Evolutionary conservation across 495 filamentous ascomycete genomes (phyloP).

Genomic region (Penicillium psychrofluorescens): DNA sequence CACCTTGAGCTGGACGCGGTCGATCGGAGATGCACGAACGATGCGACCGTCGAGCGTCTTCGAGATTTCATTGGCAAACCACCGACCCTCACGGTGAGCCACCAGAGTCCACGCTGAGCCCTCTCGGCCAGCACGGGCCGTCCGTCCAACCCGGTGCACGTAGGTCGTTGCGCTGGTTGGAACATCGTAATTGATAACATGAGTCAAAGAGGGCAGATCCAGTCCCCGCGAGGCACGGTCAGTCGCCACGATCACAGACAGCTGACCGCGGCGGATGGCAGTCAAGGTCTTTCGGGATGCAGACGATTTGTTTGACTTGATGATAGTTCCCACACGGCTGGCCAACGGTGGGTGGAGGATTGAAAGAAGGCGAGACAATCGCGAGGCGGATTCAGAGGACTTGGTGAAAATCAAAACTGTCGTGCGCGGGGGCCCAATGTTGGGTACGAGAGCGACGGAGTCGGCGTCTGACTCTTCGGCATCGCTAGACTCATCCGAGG

Average conservation of each 20-base stretch:
- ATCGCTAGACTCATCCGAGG: conserved; percentile 17
- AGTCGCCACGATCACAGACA: conserved; percentile 76
- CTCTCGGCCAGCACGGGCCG: conserved; percentile 70
- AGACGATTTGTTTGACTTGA: conserved; percentile 63
- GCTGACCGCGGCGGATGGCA: conserved; percentile 54
- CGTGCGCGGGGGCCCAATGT: conserved; percentile 2
- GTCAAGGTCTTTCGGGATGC: conserved; percentile 54
- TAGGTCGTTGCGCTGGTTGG: conserved; percentile 74
- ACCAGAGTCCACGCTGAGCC: conserved; percentile 82
- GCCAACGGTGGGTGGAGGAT: conserved; percentile 55
- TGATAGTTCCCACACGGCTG: conserved; percentile 58
- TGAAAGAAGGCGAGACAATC: conserved; percentile 70
- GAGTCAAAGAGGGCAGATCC: conserved; percentile 70
- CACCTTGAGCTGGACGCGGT: conserved; percentile 38
- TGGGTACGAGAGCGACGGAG: conserved; percentile 5
- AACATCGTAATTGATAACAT: conserved; percentile 93
- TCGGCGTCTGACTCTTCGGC: conserved; percentile 7
- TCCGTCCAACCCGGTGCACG: conserved; percentile 88
- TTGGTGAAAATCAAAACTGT: conserved; percentile 78
- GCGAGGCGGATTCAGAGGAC: conserved; percentile 74
- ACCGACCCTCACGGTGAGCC: conserved; percentile 66
- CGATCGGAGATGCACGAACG: conserved; percentile 27
- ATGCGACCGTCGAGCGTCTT: conserved; percentile 37
- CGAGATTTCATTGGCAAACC: conserved; percentile 80
- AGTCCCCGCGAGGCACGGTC: conserved; percentile 89